Evolutionary conservation across 2,329 filamentous ascomycete genomes (phyloP).

Genomic region (Exophiala dermatitidis): DNA sequence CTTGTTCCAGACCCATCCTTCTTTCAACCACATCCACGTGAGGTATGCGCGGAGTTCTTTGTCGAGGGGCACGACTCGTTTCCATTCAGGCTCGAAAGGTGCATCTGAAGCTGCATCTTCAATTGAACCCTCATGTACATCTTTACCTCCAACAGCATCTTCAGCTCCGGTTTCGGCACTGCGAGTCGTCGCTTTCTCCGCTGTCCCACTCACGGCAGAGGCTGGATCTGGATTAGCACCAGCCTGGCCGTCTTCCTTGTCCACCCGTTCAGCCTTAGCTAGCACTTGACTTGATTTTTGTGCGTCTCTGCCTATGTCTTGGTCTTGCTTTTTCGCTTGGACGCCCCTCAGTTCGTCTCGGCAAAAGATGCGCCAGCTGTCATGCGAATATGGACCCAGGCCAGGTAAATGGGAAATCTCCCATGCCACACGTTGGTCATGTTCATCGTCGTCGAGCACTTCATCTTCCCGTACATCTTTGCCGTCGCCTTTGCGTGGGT

Average conservation of each 20-base stretch:
- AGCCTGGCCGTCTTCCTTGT: too few species aligned
- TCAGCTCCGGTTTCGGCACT: neutral
- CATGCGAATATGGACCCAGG: slow-evolving; percentile 68
- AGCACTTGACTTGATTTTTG: neutral
- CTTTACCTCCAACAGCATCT: neutral
- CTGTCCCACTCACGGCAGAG: too few species aligned
- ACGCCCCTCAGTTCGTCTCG: slow-evolving; percentile 66
- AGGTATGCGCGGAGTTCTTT: slow-evolving; percentile 79
- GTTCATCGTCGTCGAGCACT: slow-evolving; percentile 43
- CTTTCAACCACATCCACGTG: slow-evolving; percentile 84
- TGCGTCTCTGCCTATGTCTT: slow-evolving; percentile 31
- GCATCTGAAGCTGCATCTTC: slow-evolving; percentile 1
- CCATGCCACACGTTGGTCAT: slow-evolving; percentile 54
- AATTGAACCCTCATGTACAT: neutral
- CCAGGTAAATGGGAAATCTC: slow-evolving; percentile 81
- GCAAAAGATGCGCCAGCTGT: slow-evolving; percentile 92
- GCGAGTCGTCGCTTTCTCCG: neutral
- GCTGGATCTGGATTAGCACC: too few species aligned
- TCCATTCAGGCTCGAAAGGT: slow-evolving; percentile 80
- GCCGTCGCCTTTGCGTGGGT: slow-evolving; percentile 46
- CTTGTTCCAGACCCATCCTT: slow-evolving; percentile 76
- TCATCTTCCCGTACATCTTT: slow-evolving; percentile 44
- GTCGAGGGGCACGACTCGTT: slow-evolving; percentile 71
- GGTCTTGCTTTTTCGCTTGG: slow-evolving; percentile 57
- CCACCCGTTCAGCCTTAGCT: too few species aligned